Conservation (phyloP, 2,329 filamentous ascomycete species). For the Diaporthe helianthi region DNA sequence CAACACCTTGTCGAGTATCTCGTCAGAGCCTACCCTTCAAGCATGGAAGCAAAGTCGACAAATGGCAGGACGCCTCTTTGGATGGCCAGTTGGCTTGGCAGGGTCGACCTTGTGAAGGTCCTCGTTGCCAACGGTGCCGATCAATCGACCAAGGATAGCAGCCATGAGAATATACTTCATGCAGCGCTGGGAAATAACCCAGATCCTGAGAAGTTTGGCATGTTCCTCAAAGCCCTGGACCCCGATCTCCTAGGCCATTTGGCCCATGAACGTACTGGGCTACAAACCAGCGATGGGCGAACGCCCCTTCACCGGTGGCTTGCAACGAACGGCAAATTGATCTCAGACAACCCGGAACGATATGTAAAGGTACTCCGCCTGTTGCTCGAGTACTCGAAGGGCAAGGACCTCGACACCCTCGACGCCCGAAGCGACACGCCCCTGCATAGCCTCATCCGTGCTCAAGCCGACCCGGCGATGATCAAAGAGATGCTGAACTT, state of each 20-base stretch:
- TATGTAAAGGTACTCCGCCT: constrained; percentile 53
- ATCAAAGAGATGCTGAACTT: constrained; percentile 57
- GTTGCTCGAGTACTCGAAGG: constrained; percentile 63
- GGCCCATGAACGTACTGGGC: constrained; percentile 63
- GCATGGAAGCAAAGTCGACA: constrained; percentile 66
- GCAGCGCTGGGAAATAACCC: constrained; percentile 50
- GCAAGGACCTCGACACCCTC: constrained; percentile 62
- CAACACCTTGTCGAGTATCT: constrained; percentile 70
- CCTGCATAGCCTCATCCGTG: constrained; percentile 62
- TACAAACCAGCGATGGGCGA: constrained; percentile 55
- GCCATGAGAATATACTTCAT: constrained; percentile 74
- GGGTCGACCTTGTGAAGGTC: constrained; percentile 61
- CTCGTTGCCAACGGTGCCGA: constrained; percentile 75
- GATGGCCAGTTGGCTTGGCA: constrained; percentile 66
- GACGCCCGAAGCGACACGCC: constrained; percentile 71
- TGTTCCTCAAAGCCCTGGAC: constrained; percentile 66
- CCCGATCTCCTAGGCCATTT: constrained; percentile 61
- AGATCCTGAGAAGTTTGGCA: constrained; percentile 46
- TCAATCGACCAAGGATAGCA: constrained; percentile 66
- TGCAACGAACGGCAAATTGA: not conserved
- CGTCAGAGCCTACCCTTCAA: constrained; percentile 64
- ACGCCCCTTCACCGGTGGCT: constrained; percentile 72
- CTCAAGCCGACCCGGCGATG: constrained; percentile 45
- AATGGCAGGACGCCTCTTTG: constrained; percentile 71
- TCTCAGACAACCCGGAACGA: not conserved